phyloP scores from a whole-genome alignment of 257 asterid species.

The Scutellaria galericulata region DNA sequence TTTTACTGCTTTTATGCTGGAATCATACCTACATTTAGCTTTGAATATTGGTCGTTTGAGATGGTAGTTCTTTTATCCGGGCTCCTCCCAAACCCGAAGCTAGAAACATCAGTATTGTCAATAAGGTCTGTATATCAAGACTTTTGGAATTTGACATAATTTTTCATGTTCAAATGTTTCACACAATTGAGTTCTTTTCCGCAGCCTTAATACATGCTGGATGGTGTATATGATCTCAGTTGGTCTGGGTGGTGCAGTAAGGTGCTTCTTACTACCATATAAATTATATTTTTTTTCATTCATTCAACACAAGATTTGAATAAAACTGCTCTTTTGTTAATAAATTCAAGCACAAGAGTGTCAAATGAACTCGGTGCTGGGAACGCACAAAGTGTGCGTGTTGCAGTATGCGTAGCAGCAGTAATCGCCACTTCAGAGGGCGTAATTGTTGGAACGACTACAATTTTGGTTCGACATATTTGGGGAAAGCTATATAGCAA shows the following conservation, averaged over 20 bases:
- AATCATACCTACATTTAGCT: conserved; percentile 36
- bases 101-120: conserved; percentile 75
- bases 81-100: conserved; percentile 69
- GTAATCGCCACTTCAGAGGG: conserved; percentile 60
- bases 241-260: conserved; percentile 78
- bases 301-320: not conserved
- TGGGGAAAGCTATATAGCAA: conserved; percentile 78
- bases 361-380: conserved; percentile 78
- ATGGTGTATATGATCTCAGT: conserved; percentile 75
- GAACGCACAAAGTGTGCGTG: conserved; percentile 52
- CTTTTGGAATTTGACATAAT: not conserved
- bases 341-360: conserved; percentile 62
- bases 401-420: conserved; percentile 56
- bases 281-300: not conserved
- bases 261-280: conserved; percentile 42
- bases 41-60: conserved; percentile 79
- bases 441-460: conserved; percentile 41
- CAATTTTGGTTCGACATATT: conserved; percentile 52
- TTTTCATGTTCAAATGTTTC: not conserved
- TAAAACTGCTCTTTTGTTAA: not conserved
- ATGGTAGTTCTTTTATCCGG: conserved; percentile 77
- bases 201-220: conserved; percentile 81
- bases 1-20: conserved; percentile 23
- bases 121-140: conserved; percentile 52
- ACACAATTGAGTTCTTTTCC: not conserved